Percentiles rank a stretch among this genome's conserved stretches.
These are phyloP conservation scores for Lepiota venenata DNA, from an alignment of 768 basidiomycete species.

Conservation along the genomic window DNA sequence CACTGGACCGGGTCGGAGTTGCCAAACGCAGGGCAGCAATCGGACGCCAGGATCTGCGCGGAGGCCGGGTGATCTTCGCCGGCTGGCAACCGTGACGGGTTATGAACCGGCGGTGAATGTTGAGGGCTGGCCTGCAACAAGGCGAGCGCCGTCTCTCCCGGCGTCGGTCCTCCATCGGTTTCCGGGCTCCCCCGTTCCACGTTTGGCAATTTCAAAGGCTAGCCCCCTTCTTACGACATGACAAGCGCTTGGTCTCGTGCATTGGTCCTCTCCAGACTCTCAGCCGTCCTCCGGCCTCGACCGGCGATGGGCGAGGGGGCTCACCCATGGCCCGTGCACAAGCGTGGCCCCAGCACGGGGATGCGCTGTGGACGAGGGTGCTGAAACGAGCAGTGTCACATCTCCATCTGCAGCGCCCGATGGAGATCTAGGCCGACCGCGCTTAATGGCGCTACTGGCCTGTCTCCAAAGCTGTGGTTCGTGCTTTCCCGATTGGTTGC, in stretches of 20 bases:
- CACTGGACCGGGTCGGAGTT: conserved; percentile 10
- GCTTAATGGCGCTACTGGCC: conserved; percentile 13
- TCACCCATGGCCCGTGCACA: not conserved
- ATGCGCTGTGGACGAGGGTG: not conserved
- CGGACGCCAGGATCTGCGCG: conserved; percentile 6
- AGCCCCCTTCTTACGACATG: not conserved
- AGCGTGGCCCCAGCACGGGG: not conserved
- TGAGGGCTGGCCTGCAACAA: conserved; percentile 1
- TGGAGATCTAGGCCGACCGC: conserved; percentile 8
- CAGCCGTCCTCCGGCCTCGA: not conserved
- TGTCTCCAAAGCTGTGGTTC: conserved; percentile 49
- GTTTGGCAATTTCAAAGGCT: conserved; percentile 16
- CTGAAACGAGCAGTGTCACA: conserved; percentile 18
- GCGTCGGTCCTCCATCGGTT: conserved; percentile 11
- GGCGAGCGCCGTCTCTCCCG: conserved; percentile 7
- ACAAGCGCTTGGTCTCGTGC: conserved; percentile 8
- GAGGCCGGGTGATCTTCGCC: conserved; percentile 7
- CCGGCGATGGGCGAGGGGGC: not conserved
- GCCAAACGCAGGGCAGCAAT: not conserved
- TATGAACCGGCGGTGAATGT: not conserved
- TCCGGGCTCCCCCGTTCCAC: conserved; percentile 9
- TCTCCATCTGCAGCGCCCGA: conserved; percentile 24
- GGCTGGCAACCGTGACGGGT: conserved; percentile 9
- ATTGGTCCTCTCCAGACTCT: conserved; percentile 1
- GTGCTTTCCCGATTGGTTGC: conserved; percentile 41